phyloP scores from a whole-genome alignment of 352 stramenopile species.

The Peronospora tabacina region DNA sequence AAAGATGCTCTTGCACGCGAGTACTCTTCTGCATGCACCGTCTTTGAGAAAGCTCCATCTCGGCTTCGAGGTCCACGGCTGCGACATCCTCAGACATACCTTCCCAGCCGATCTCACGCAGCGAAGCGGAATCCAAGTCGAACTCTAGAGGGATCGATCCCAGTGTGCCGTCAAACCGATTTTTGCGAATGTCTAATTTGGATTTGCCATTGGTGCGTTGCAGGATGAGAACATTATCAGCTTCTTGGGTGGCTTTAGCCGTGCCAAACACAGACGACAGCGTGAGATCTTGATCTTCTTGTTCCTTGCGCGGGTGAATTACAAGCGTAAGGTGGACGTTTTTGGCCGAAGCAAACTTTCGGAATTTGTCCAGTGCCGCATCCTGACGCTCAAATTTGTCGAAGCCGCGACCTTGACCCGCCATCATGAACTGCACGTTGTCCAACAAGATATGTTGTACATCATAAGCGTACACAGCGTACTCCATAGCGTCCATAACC shows the following conservation, averaged over 20 bases:
- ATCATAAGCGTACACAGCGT: slow-evolving; percentile 96
- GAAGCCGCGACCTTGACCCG: slow-evolving; percentile 69
- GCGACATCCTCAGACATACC: slow-evolving; percentile 66
- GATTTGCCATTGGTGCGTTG: slow-evolving; percentile 87
- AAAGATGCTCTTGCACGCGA: slow-evolving; percentile 12
- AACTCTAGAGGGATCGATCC: slow-evolving; percentile 85
- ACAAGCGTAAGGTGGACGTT: slow-evolving; percentile 98
- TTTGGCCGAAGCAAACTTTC: slow-evolving; percentile 93
- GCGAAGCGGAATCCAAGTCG: slow-evolving; percentile 52
- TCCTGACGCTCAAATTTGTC: slow-evolving; percentile 90
- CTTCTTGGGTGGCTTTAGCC: slow-evolving; percentile 98
- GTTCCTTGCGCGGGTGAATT: slow-evolving; percentile 98
- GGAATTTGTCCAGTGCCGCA: slow-evolving; percentile 92
- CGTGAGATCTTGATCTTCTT: slow-evolving; percentile 87
- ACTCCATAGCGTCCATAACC: slow-evolving; percentile 98
- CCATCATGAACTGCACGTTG: slow-evolving; percentile 99
- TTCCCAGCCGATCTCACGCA: slow-evolving; percentile 59
- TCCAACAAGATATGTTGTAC: slow-evolving; percentile 98
- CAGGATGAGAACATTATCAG: slow-evolving; percentile 99
- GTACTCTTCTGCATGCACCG: slow-evolving; percentile 32
- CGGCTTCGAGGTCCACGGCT: slow-evolving; percentile 60
- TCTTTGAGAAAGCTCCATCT: slow-evolving; percentile 74
- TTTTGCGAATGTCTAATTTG: slow-evolving; percentile 95
- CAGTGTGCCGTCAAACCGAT: slow-evolving; percentile 90
- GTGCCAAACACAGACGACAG: slow-evolving; percentile 97